Evolutionary conservation across 345 rosid genomes (phyloP).

Genomic region (Euclidium syriacum): DNA sequence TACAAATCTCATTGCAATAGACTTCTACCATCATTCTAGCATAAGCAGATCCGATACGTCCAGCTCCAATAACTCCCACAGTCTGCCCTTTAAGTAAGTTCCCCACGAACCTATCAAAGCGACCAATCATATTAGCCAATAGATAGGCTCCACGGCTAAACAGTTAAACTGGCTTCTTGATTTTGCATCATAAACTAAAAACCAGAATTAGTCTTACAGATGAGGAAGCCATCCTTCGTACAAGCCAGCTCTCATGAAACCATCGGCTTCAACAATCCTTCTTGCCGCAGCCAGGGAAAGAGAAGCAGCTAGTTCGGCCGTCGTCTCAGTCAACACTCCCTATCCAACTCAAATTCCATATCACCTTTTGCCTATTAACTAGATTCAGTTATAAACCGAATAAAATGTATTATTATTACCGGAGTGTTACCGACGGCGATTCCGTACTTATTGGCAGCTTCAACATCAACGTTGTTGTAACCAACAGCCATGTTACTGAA

Average conservation of each 20-base stretch:
- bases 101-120: slow-evolving; percentile 64
- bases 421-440: slow-evolving; percentile 97
- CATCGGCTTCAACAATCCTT: slow-evolving; percentile 96
- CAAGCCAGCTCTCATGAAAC: slow-evolving; percentile 91
- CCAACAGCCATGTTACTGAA: slow-evolving; percentile 99
- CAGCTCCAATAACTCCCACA: slow-evolving; percentile 97
- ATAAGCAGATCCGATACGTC: slow-evolving; percentile 97
- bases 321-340: slow-evolving; percentile 98
- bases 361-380: not conserved
- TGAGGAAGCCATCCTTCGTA: slow-evolving; percentile 99
- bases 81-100: slow-evolving; percentile 98
- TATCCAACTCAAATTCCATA: slow-evolving; percentile 22
- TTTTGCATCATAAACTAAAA: not conserved
- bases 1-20: not conserved
- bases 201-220: slow-evolving; percentile 36
- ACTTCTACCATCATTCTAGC: slow-evolving; percentile 94
- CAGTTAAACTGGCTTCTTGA: not conserved
- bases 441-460: slow-evolving; percentile 87
- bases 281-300: slow-evolving; percentile 88
- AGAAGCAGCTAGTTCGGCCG: slow-evolving; percentile 93
- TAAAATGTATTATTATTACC: slow-evolving; percentile 36
- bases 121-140: not conserved
- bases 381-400: not conserved
- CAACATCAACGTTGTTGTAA: slow-evolving; percentile 92
- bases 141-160: not conserved